A percentile compares a stretch with the other conserved stretches of the same genome.
phyloP scores from a whole-genome alignment of 129 eudicot genomes.

The Heracleum sosnowskyi region DNA sequence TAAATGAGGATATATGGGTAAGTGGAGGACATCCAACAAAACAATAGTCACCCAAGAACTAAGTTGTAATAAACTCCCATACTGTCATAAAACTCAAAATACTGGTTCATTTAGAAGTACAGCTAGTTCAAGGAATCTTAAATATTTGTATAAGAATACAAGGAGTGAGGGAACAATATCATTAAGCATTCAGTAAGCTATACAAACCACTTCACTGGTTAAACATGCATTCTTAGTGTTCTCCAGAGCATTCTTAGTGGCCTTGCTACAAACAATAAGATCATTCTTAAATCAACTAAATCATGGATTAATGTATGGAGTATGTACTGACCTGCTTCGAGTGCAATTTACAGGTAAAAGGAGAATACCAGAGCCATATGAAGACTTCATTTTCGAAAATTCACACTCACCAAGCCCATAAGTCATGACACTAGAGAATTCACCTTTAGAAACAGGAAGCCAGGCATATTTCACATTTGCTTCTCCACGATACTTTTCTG shows the following conservation, averaged over 20 bases:
- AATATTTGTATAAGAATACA: background rate
- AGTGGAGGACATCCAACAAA: background rate
- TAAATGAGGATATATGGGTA: background rate
- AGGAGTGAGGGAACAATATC: background rate
- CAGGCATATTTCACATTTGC: conserved; percentile 76
- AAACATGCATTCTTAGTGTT: background rate
- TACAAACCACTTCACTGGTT: background rate
- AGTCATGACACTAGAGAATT: conserved; percentile 31
- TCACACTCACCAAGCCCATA: conserved; percentile 44
- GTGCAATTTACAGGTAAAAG: conserved; percentile 64
- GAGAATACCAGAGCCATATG: conserved; percentile 62
- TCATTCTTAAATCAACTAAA: background rate
- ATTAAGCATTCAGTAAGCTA: background rate
- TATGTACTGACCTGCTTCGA: conserved; percentile 45
- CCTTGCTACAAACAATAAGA: background rate
- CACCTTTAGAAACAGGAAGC: conserved; percentile 52
- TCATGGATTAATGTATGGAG: background rate
- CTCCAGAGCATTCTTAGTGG: background rate
- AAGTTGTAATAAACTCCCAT: background rate
- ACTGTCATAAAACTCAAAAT: background rate
- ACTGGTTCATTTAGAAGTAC: background rate
- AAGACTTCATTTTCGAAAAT: conserved; percentile 33
- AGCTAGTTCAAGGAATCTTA: background rate
- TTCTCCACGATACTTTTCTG: conserved; percentile 60
- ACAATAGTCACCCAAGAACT: background rate